These are phyloP conservation scores for Gyromitra esculenta DNA, from an alignment of 2,329 filamentous ascomycete genomes.

Conservation along the genomic window DNA sequence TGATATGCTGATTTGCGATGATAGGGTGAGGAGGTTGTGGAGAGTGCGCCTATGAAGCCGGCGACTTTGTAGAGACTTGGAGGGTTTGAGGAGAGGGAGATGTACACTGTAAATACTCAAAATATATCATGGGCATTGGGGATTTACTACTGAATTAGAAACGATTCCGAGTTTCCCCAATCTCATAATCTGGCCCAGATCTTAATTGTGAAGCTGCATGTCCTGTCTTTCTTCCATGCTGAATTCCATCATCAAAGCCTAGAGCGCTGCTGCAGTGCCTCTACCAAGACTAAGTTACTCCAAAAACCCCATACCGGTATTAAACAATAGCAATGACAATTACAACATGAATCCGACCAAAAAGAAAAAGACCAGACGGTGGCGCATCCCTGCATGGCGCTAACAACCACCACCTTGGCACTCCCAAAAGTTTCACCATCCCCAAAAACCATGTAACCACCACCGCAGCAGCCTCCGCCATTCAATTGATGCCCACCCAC, in stretches of 20 bases:
- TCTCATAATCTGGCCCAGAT: not conserved
- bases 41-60: slow-evolving; percentile 10
- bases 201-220: not conserved
- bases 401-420: slow-evolving; percentile 4
- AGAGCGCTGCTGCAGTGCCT: not conserved
- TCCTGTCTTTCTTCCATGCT: not conserved
- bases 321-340: not conserved
- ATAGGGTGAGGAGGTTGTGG: slow-evolving; percentile 14
- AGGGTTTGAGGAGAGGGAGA: not conserved
- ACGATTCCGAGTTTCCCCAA: not conserved
- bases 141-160: not conserved
- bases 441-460: not conserved
- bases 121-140: slow-evolving; percentile 1
- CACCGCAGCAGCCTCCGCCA: slow-evolving; percentile 1
- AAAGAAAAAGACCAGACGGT: not conserved
- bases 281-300: not conserved
- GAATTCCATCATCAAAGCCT: not conserved
- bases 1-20: slow-evolving; percentile 4
- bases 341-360: not conserved
- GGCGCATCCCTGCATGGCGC: slow-evolving; percentile 12
- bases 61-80: slow-evolving; percentile 26
- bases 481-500: not conserved
- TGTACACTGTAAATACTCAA: slow-evolving; percentile 40
- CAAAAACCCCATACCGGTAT: not conserved
- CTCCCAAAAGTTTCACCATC: slow-evolving; percentile 19